Evolutionary conservation across 1,284 basidiomycete genomes (phyloP).

Genomic region (Leccinum griseonigrum): DNA sequence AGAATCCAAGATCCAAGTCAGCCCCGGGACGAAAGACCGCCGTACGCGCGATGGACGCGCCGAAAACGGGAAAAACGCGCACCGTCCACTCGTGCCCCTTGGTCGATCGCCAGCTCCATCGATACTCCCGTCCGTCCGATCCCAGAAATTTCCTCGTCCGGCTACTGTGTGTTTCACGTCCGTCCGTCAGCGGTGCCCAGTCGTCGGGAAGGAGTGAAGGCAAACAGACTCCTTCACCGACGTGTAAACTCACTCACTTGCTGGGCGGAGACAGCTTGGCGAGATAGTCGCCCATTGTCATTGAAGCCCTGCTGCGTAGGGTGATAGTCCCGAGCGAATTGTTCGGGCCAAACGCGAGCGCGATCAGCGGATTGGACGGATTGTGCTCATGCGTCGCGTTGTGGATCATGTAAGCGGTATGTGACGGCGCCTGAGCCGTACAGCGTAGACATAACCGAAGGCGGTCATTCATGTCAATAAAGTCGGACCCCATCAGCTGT

Average conservation of each 20-base stretch:
- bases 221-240: not conserved
- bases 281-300: conserved; percentile 53
- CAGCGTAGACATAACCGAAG: conserved; percentile 49
- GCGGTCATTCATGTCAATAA: conserved; percentile 60
- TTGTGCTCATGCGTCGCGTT: conserved; percentile 35
- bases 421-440: conserved; percentile 40
- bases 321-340: conserved; percentile 51
- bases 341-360: conserved; percentile 49
- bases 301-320: conserved; percentile 36
- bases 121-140: conserved; percentile 57
- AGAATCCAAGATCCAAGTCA: not conserved
- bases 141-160: conserved; percentile 51
- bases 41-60: not conserved
- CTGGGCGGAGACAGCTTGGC: conserved; percentile 38
- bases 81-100: conserved; percentile 62
- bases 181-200: not conserved
- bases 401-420: conserved; percentile 52
- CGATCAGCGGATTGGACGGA: conserved; percentile 39
- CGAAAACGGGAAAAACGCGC: conserved; percentile 20
- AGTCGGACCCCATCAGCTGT: conserved; percentile 50
- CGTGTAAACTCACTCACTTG: conserved; percentile 34
- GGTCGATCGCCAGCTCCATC: conserved; percentile 49
- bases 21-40: not conserved
- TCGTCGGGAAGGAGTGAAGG: not conserved
- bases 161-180: conserved; percentile 30